Conservation (phyloP, 257 asterid species). For the Rehmannia glutinosa region DNA sequence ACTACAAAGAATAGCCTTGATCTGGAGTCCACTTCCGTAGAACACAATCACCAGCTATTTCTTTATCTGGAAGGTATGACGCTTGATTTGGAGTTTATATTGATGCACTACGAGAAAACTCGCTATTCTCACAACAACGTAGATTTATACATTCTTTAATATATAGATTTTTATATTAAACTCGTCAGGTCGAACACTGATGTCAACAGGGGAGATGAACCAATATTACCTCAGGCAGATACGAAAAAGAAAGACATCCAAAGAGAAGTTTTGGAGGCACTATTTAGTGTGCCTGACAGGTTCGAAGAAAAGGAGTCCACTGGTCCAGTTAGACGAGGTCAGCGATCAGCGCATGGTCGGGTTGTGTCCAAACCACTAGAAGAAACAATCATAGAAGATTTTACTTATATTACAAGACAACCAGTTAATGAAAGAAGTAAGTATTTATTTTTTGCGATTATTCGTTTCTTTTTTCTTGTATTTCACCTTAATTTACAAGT, state of each 20-base stretch:
- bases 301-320: conserved; percentile 21
- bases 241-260: conserved; percentile 28
- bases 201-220: conserved; percentile 20
- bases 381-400: conserved; percentile 38
- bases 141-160: too few relatives aligned
- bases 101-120: background rate
- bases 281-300: conserved; percentile 42
- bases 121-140: background rate
- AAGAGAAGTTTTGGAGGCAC: conserved; percentile 51
- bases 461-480: too few relatives aligned
- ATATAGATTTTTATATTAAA: too few relatives aligned
- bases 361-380: conserved; percentile 46
- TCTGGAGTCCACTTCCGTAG: conserved; percentile 14
- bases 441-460: conserved; percentile 22
- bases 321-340: conserved; percentile 17
- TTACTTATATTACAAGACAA: conserved; percentile 43
- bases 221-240: conserved; percentile 19
- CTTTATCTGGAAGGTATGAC: conserved; percentile 26
- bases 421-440: conserved; percentile 38
- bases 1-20: conserved; percentile 3
- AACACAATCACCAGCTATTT: conserved; percentile 15
- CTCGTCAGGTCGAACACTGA: conserved; percentile 31
- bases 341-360: conserved; percentile 27
- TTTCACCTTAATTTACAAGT: too few relatives aligned
- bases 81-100: background rate